Evolutionary conservation across 495 filamentous ascomycete species (phyloP).

Genomic region (Xylaria curta): DNA sequence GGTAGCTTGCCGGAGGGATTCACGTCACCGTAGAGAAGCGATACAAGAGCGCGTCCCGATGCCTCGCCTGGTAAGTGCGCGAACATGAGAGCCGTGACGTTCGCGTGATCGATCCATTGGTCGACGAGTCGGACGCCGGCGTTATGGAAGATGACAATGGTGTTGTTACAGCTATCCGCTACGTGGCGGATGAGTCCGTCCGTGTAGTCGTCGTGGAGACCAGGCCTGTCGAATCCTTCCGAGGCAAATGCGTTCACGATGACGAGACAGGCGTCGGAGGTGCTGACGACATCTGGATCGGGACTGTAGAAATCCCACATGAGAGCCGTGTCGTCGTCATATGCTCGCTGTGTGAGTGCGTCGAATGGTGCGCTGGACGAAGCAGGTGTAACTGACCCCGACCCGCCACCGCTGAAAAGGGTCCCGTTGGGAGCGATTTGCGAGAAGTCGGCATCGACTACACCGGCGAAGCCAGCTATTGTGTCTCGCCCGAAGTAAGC

Average conservation of each 20-base stretch:
- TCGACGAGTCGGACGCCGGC: conserved; percentile 57
- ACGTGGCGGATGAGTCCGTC: conserved; percentile 55
- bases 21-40: conserved; percentile 58
- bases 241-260: conserved; percentile 58
- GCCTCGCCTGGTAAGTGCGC: conserved; percentile 61
- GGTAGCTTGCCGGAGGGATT: conserved; percentile 63
- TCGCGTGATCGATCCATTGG: conserved; percentile 53
- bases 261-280: conserved; percentile 63
- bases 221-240: conserved; percentile 47
- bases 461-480: conserved; percentile 21
- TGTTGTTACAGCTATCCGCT: conserved; percentile 54
- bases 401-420: conserved; percentile 53
- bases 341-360: conserved; percentile 50
- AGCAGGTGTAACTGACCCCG: conserved; percentile 52
- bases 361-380: conserved; percentile 56
- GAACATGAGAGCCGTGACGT: conserved; percentile 59
- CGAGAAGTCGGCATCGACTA: conserved; percentile 17
- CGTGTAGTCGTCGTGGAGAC: conserved; percentile 45
- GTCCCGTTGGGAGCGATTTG: conserved; percentile 45
- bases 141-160: conserved; percentile 58
- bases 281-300: conserved; percentile 30
- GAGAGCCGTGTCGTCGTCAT: conserved; percentile 50
- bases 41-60: conserved; percentile 52
- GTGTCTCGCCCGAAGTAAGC: conserved; percentile 16
- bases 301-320: conserved; percentile 43